Percentiles rank a stretch among this genome's conserved stretches.
phyloP scores from a whole-genome alignment of 495 filamentous ascomycete species.

The Neurospora sp. region DNA sequence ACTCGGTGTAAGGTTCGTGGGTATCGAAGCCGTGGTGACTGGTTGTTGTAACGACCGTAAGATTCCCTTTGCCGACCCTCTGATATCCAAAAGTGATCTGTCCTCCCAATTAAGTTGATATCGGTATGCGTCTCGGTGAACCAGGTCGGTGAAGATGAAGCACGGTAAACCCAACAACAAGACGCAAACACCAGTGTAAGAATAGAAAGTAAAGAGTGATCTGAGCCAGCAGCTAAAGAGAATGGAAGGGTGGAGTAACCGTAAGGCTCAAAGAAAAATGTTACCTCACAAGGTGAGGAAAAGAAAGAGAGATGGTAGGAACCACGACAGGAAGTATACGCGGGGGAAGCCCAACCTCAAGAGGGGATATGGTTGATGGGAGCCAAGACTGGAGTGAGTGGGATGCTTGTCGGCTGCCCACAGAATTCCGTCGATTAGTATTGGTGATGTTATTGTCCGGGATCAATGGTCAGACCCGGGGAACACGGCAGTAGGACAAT shows the following conservation, averaged over 20 bases:
- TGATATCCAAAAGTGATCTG: neutral
- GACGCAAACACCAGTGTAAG: constrained; percentile 11
- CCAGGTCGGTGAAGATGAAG: neutral
- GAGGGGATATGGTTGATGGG: neutral
- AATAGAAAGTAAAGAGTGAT: constrained; percentile 38
- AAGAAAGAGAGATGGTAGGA: constrained; percentile 7
- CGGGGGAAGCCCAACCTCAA: constrained; percentile 19
- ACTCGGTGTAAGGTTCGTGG: neutral
- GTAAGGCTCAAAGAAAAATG: constrained; percentile 5
- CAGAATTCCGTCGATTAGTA: neutral
- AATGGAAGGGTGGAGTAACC: constrained; percentile 18
- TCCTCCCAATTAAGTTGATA: neutral
- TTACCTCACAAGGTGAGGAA: constrained; percentile 22
- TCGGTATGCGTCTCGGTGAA: neutral
- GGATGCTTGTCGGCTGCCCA: neutral
- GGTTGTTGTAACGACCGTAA: neutral
- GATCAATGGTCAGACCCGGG: neutral
- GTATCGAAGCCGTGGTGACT: neutral
- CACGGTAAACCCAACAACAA: neutral
- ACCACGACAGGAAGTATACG: constrained; percentile 21
- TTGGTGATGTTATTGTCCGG: neutral
- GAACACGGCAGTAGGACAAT: neutral
- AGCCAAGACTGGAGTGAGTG: neutral
- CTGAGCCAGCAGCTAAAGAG: constrained; percentile 48
- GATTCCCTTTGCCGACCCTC: neutral